Conservation (phyloP, 2,329 filamentous ascomycete genomes). For the Phialophora macrospora region DNA sequence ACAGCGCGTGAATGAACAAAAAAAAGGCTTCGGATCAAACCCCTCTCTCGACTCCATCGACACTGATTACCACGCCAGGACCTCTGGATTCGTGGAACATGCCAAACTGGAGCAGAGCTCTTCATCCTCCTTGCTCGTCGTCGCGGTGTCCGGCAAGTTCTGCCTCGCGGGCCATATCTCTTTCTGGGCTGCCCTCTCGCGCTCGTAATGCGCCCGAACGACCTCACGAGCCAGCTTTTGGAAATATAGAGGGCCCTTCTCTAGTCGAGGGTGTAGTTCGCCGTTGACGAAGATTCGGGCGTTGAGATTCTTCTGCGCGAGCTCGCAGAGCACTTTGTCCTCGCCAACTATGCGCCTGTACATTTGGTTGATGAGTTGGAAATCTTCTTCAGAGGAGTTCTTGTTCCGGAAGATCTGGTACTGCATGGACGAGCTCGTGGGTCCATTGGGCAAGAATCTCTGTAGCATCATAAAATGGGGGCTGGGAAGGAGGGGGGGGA, state of each 20-base stretch:
- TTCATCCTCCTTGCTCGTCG: constrained; percentile 33
- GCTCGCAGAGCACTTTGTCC: constrained; percentile 66
- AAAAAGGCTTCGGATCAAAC: too few species aligned
- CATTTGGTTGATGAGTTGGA: constrained; percentile 62
- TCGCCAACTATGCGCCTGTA: constrained; percentile 69
- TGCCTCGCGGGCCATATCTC: constrained; percentile 59
- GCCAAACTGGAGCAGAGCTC: constrained; percentile 29
- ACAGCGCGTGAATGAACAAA: too few species aligned
- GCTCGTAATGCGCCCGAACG: constrained; percentile 54
- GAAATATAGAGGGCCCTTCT: constrained; percentile 65
- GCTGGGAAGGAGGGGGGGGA: constrained; percentile 40
- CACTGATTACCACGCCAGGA: constrained; percentile 26
- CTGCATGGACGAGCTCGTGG: constrained; percentile 60
- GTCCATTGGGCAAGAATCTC: constrained; percentile 62
- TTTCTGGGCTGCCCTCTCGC: constrained; percentile 51
- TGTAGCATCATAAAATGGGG: constrained; percentile 70
- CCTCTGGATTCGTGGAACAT: constrained; percentile 25
- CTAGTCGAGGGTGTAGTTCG: constrained; percentile 65
- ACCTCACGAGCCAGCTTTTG: constrained; percentile 58
- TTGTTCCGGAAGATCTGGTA: constrained; percentile 70
- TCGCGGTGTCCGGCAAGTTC: constrained; percentile 28
- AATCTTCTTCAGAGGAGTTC: constrained; percentile 62
- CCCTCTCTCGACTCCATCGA: background rate
- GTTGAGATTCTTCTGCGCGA: constrained; percentile 65
- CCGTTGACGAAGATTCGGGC: constrained; percentile 67